Evolutionary conservation across 2,329 filamentous ascomycete species (phyloP), one percentile per base, ranked within the genome.

Genomic region (Ophiosphaerella korrae): DNA sequence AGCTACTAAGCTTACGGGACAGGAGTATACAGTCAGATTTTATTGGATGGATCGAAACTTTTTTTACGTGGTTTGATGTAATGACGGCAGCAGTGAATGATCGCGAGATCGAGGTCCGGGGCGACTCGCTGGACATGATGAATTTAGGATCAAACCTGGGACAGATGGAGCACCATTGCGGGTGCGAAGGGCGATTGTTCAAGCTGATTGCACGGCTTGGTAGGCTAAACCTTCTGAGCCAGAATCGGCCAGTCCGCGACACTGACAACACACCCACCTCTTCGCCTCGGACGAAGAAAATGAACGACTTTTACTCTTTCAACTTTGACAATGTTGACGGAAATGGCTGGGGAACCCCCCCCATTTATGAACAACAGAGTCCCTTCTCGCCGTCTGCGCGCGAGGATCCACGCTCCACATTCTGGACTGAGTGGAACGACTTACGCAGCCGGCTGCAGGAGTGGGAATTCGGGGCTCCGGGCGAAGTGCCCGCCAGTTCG

Each of bases 11-110:
- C 3, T 84, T 96, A 76, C 84, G 92, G 52, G 84, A 88, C 58
- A 79, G 84, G 69, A 75, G 81, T 70, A 65, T 85, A 66, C 73
- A 84, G 39, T 79, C 79, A 11, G 78, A 85, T 43, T 89, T 92
- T 53, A 88, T 90, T 51, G 85, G 87, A 11, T 97, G 92, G 92
- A 93, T 96, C 78, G 90, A 95, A 65, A 87, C 90, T 36, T 86
- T 96, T 62, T 97, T 97, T 68, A 94, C 90, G 31, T 96, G 93
- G 81, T 95, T 96, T 69, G 93, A 97, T 72, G 90, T 92, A 48
- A 90, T 97, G 76, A 92, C 91, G 0, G 90, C 90, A 34, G 92
- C 89, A 45, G 90, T 96, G 68, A 97, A 97, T 63, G 90, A 96
- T 73, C 86, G 92, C 44, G 92, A 97, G 74, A 86, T 89, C 26